phyloP scores from a whole-genome alignment of 1,284 basidiomycete genomes.

The Cutaneotrichosporon spelunceum region DNA sequence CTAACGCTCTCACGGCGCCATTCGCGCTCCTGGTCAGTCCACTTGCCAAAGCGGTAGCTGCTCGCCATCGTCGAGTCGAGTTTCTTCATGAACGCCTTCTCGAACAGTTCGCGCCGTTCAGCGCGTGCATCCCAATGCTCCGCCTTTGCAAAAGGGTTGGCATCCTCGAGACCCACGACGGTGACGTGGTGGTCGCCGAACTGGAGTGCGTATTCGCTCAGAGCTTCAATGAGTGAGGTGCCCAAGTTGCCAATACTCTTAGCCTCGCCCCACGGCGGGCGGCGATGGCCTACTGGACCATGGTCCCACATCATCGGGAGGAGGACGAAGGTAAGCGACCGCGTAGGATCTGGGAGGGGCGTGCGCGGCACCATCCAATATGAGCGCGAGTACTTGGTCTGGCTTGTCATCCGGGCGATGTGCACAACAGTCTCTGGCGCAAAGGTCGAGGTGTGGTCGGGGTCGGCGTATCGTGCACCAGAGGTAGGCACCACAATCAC shows the following conservation, averaged over 20 bases:
- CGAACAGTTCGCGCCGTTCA: neutral
- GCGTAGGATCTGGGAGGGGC: neutral
- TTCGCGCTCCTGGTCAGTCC: neutral
- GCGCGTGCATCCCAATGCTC: conserved; percentile 2
- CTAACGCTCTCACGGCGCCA: neutral
- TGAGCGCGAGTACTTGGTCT: conserved; percentile 4
- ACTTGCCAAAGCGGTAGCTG: neutral
- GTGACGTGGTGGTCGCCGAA: neutral
- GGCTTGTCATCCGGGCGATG: conserved; percentile 2
- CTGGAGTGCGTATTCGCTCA: neutral
- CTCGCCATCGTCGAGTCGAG: neutral
- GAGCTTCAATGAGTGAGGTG: neutral
- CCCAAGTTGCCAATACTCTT: neutral
- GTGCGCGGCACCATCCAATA: neutral
- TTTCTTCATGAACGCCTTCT: neutral
- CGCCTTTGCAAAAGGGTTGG: conserved; percentile 9
- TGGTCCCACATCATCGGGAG: conserved; percentile 15
- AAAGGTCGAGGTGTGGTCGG: neutral
- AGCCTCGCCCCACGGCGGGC: neutral
- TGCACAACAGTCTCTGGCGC: conserved; percentile 2
- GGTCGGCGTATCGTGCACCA: neutral
- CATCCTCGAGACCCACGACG: conserved; percentile 18
- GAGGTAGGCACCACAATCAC: neutral
- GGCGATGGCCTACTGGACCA: conserved; percentile 1
- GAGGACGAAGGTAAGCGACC: conserved; percentile 9